Percentiles rank a stretch among this genome's conserved stretches.
These are phyloP conservation scores for Salvia hispanica DNA, from an alignment of 257 asterid genomes.

Conservation along the genomic window DNA sequence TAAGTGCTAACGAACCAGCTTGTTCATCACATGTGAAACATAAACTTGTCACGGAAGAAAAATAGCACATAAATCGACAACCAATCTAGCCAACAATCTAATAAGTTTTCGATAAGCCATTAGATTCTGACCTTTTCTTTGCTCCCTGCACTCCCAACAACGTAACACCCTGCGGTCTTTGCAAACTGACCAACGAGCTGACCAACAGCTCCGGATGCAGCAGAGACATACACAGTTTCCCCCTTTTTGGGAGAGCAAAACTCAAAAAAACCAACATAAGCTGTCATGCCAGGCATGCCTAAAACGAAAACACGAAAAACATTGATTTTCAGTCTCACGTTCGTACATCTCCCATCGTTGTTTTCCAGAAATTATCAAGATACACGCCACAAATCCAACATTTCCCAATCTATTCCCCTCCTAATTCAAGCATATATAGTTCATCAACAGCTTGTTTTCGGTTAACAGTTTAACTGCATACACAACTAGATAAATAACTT, in stretches of 20 bases:
- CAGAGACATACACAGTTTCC: constrained; percentile 32
- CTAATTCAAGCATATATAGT: not conserved
- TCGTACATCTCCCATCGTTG: no score
- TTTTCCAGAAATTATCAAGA: no score
- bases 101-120: no score
- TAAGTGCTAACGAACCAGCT: not conserved
- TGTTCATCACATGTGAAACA: not conserved
- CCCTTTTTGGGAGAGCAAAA: constrained; percentile 29
- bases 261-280: constrained; percentile 34
- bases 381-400: not conserved
- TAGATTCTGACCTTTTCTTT: constrained; percentile 14
- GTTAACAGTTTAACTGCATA: not conserved
- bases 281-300: constrained; percentile 36
- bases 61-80: not conserved
- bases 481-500: not conserved
- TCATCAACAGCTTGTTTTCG: not conserved
- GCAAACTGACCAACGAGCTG: constrained; percentile 28
- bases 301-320: no score
- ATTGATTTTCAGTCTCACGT: not conserved
- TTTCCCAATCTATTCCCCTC: no score
- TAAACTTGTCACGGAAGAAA: not conserved
- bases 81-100: no score
- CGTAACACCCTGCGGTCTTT: constrained; percentile 12
- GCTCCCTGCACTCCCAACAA: constrained; percentile 12
- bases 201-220: constrained; percentile 25